phyloP scores from a whole-genome alignment of 306 rosid species.

The Ormosia emarginata region DNA sequence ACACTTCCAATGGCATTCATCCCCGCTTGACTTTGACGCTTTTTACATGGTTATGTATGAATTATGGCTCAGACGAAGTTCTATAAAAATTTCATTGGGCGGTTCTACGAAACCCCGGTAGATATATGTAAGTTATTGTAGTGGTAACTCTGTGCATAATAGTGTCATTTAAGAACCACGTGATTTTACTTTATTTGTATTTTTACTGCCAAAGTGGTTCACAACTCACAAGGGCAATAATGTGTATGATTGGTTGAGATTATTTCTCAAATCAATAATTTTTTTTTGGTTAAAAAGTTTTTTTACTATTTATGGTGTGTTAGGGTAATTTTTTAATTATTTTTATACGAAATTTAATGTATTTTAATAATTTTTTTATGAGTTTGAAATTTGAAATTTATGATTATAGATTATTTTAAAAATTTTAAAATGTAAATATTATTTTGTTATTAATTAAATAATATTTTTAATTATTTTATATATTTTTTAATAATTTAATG shows the following conservation, averaged over 20 bases:
- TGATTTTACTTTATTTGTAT: neutral
- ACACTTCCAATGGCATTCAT: conserved; percentile 82
- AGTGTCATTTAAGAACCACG: neutral
- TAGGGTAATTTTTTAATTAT: no score
- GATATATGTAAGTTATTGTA: neutral
- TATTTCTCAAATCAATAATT: no score
- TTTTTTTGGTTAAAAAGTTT: no score
- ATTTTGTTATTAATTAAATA: no score
- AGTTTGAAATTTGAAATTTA: no score
- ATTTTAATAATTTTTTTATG: no score
- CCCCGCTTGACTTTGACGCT: conserved; percentile 61
- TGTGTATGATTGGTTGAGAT: neutral
- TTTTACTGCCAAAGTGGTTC: neutral
- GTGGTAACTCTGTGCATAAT: neutral
- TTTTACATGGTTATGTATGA: conserved; percentile 88
- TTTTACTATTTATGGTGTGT: no score
- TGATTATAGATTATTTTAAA: no score
- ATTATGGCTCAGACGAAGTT: conserved; percentile 79
- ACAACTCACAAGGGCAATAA: neutral
- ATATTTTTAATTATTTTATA: no score
- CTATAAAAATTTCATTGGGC: conserved; percentile 23
- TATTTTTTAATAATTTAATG: no score
- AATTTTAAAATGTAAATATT: no score
- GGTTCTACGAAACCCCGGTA: neutral
- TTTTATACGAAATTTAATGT: no score